Evolutionary conservation across 1,139 yeast genomes (phyloP).

Genomic region (Candida labiduridarum): DNA sequence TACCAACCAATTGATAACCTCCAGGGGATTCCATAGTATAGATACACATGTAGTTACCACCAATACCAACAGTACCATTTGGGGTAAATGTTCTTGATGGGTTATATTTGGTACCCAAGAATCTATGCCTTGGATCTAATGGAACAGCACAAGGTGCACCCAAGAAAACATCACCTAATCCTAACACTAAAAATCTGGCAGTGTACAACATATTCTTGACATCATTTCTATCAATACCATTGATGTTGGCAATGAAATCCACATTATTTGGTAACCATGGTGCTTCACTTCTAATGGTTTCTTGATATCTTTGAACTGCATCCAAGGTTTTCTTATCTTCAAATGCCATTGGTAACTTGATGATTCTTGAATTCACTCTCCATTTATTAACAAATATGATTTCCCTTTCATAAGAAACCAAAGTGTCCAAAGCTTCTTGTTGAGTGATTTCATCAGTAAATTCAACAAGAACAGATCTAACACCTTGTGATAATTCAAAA

Average conservation of each 20-base stretch:
- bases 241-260: slow-evolving; percentile 88
- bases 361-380: slow-evolving; percentile 80
- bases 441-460: slow-evolving; percentile 71
- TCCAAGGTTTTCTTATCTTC: slow-evolving; percentile 87
- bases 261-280: slow-evolving; percentile 99
- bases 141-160: slow-evolving; percentile 99
- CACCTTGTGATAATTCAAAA: slow-evolving; percentile 96
- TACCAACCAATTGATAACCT: slow-evolving; percentile 94
- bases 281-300: slow-evolving; percentile 89
- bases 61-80: slow-evolving; percentile 95
- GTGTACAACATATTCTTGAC: slow-evolving; percentile 83
- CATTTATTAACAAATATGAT: slow-evolving; percentile 75
- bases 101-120: slow-evolving; percentile 90
- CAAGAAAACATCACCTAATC: slow-evolving; percentile 94
- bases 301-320: slow-evolving; percentile 88
- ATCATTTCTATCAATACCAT: slow-evolving; percentile 73
- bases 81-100: slow-evolving; percentile 97
- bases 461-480: slow-evolving; percentile 88
- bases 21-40: slow-evolving; percentile 99
- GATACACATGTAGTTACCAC: slow-evolving; percentile 98
- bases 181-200: slow-evolving; percentile 89
- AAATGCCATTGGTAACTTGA: slow-evolving; percentile 93
- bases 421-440: slow-evolving; percentile 57
- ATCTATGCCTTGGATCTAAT: slow-evolving; percentile 91
- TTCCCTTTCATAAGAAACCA: slow-evolving; percentile 75